These are phyloP conservation scores for Chaetomidium leptoderma DNA, from an alignment of 495 filamentous ascomycete species.

Conservation along the genomic window DNA sequence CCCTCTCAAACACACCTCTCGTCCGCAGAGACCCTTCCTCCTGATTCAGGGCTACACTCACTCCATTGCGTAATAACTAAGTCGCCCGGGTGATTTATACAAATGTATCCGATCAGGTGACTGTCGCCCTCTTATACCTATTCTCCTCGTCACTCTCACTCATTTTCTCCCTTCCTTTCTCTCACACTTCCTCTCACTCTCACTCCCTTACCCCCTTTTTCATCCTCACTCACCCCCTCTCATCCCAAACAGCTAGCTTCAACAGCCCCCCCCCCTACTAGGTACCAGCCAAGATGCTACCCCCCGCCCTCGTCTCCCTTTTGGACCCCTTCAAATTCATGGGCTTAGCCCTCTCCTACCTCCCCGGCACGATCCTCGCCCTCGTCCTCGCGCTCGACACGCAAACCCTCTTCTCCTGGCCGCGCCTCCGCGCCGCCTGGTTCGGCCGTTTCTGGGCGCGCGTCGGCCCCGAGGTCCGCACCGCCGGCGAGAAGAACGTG, in stretches of 20 bases:
- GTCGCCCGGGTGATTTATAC: too few relatives aligned
- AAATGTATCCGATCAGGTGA: too few relatives aligned
- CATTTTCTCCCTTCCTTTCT: background rate
- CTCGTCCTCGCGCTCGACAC: conserved; percentile 19
- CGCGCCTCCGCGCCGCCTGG: conserved; percentile 40
- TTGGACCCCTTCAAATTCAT: conserved; percentile 42
- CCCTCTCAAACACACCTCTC: too few relatives aligned
- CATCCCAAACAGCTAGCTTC: background rate
- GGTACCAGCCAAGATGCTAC: conserved; percentile 1
- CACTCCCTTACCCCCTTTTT: background rate
- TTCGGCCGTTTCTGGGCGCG: conserved; percentile 48
- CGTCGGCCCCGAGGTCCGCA: conserved; percentile 38
- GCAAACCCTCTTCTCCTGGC: conserved; percentile 34
- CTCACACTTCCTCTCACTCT: background rate
- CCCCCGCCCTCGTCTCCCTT: conserved; percentile 23
- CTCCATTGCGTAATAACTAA: too few relatives aligned
- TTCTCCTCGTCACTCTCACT: background rate
- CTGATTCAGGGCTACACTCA: too few relatives aligned
- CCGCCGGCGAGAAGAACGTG: conserved; percentile 28
- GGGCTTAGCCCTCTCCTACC: conserved; percentile 30
- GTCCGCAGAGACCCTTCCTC: too few relatives aligned
- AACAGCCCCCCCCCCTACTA: background rate
- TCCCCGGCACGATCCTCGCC: conserved; percentile 35
- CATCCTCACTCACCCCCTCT: background rate
- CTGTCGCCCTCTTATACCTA: background rate